Base-by-base conservation (phyloP, 331 rosid species). In the Quercus lobata region DNA sequence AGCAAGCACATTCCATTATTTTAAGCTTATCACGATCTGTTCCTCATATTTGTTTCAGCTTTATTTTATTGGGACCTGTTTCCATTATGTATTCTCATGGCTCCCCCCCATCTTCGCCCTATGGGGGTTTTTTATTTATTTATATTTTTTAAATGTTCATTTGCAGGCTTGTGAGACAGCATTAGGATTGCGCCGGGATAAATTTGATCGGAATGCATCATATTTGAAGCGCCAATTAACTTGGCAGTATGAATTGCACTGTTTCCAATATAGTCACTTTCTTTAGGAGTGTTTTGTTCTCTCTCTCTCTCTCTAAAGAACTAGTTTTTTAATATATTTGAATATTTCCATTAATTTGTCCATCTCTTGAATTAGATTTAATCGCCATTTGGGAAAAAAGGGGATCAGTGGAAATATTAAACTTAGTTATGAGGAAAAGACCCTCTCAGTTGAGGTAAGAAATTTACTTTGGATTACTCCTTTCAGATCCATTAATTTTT, bases 371-470 rank as follows among this genome's bases (percentile, higher is more conserved):
- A 57, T 74, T 76, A 94, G 99, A 82, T 95, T 93, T 73, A 93
- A 95, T 87, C 79, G 83, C 41, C 92, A 95, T 88, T 87, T 95
- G 87, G 78, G 86, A 61, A 95, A 85, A 87, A 95, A 95, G 77
- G 99, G 99, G 72, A 88, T 93, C 83, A 89, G 97, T 81, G 99
- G 99, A 54, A 79, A 77, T 52, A 90, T 93, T 78, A 88, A 77
- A 81, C 86, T 95, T 58, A 80, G 77, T 83, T 91, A 90, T 72
- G 94, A 91, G 82, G 88, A 89, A 71, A 88, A 81, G 88, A 93
- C 93, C 77, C 92, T 95, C 70, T 77, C 88, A 63, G 85, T 93
- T 87, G 97, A 95, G 94, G 99, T 91, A 88, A 80, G 84, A 71
- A 72, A 25, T 29, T 78, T 69, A 52, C 52, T 52, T 21, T 69